Percentiles rank a stretch among this genome's conserved stretches.
These are phyloP conservation scores for Aspergillus leporis DNA, from an alignment of 495 filamentous ascomycete genomes.

Conservation along the genomic window DNA sequence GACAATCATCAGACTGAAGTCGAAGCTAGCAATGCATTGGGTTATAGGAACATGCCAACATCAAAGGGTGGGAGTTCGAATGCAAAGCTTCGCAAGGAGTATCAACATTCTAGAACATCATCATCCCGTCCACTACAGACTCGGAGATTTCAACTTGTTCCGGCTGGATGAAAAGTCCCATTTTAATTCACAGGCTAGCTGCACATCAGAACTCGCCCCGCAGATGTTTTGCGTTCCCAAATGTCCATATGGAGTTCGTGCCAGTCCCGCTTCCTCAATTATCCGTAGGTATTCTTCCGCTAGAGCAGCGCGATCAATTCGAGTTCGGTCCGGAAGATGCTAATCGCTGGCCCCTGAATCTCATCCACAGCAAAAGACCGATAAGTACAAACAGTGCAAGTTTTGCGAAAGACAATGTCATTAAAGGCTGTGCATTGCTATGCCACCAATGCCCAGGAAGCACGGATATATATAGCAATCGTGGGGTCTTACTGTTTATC, in stretches of 20 bases:
- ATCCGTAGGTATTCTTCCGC: slow-evolving; percentile 38
- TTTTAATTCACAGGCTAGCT: slow-evolving; percentile 65
- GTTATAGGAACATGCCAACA: slow-evolving; percentile 61
- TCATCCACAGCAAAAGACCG: slow-evolving; percentile 46
- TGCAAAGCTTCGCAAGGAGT: slow-evolving; percentile 63
- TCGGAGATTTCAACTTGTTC: slow-evolving; percentile 36
- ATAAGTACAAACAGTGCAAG: slow-evolving; percentile 51
- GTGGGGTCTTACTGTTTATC: slow-evolving; percentile 45
- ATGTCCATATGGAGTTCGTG: no score
- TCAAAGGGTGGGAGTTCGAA: slow-evolving; percentile 67
- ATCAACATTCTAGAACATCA: slow-evolving; percentile 54
- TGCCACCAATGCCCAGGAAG: slow-evolving; percentile 60
- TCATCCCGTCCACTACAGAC: slow-evolving; percentile 37
- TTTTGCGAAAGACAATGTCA: slow-evolving; percentile 61
- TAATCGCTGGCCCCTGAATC: slow-evolving; percentile 58
- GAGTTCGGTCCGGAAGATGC: slow-evolving; percentile 63
- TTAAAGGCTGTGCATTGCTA: slow-evolving; percentile 54
- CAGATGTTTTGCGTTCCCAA: slow-evolving; percentile 71
- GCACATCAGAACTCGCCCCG: slow-evolving; percentile 58
- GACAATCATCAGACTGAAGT: slow-evolving; percentile 43
- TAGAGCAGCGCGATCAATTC: slow-evolving; percentile 26
- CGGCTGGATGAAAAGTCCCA: slow-evolving; percentile 54
- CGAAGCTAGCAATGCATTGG: slow-evolving; percentile 62
- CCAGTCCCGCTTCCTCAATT: slow-evolving; percentile 53
- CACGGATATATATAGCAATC: slow-evolving; percentile 59